A percentile compares a stretch with the other conserved stretches of the same genome.
phyloP scores from a whole-genome alignment of 306 rosid genomes.

The Myrica gale region DNA sequence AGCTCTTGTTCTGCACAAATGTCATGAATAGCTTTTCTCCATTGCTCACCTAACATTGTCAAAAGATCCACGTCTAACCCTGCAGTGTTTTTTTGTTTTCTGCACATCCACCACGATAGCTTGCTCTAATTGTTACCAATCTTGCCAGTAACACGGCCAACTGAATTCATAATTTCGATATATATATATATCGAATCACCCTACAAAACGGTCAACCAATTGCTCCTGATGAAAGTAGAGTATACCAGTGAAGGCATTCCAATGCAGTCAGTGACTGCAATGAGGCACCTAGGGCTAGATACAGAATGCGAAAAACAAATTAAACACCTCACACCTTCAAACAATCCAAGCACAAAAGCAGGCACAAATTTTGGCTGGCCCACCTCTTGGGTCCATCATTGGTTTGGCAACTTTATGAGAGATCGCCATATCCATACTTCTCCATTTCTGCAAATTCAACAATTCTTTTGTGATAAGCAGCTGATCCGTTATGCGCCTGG shows the following conservation, averaged over 20 bases:
- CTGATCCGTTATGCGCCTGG: background rate
- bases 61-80: no score
- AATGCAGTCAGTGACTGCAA: background rate
- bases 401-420: background rate
- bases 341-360: background rate
- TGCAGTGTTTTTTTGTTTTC: no score
- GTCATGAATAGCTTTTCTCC: background rate
- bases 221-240: background rate
- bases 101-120: no score
- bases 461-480: background rate
- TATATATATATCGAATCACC: background rate
- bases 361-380: background rate
- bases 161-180: background rate
- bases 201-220: background rate
- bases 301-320: background rate
- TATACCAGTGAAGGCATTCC: background rate
- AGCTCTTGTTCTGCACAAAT: background rate
- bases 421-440: background rate
- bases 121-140: no score
- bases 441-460: slow-evolving; percentile 2
- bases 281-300: no score
- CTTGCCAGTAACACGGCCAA: no score
- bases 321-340: background rate
- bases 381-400: background rate
- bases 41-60: no score